Evolutionary conservation across 768 basidiomycete genomes (phyloP), one percentile per base, ranked within the genome.

Genomic region (Suillus clintonianus): DNA sequence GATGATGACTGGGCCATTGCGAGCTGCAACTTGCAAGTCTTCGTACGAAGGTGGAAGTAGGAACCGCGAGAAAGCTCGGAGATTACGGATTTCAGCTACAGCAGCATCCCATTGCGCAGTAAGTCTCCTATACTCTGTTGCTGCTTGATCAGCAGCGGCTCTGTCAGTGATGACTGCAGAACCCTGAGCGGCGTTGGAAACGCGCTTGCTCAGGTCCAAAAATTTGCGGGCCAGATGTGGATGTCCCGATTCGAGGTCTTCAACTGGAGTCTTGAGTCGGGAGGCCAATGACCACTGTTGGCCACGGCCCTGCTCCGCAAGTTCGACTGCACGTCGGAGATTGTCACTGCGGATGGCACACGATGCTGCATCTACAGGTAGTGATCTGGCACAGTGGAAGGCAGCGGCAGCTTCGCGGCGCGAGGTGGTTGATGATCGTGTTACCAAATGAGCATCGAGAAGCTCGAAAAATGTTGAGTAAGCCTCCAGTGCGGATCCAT

Each of bases 241-340:
- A 19, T 67, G 55, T 8, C 19, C n/a, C 5, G 19, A 32, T 9
- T 60, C 45, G 27, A 75, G 65, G 43, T 66, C 64, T 58, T 76
- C 72, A 10, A 72, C 42, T n/a, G 74, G 68, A 15, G 70, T 67
- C 5, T 69, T 68, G 13, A 73, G 70, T n/a, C 70, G 65, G 24
- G 68, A 58, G 5, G 73, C 39, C 55, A 74, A 72, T 41, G 65
- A 66, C 74, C 74, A 76, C 4, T 72, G 67, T 19, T 74, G 60
- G 11, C 69, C 71, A 6, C 70, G 71, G 27, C 27, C 27, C 27
- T 27, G 69, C 51, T 76, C 74, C 48, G 73, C 54, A 67, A 72
- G 71, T 63, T 73, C 71, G 6, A 74, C 24, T 9, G 73, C 72
- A 30, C 48, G 58, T 43, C 65, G 54, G 24, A 27, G 30, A n/a